Base-by-base conservation (phyloP, 805 yeast genomes). In the Yamadazyma sp. region DNA sequence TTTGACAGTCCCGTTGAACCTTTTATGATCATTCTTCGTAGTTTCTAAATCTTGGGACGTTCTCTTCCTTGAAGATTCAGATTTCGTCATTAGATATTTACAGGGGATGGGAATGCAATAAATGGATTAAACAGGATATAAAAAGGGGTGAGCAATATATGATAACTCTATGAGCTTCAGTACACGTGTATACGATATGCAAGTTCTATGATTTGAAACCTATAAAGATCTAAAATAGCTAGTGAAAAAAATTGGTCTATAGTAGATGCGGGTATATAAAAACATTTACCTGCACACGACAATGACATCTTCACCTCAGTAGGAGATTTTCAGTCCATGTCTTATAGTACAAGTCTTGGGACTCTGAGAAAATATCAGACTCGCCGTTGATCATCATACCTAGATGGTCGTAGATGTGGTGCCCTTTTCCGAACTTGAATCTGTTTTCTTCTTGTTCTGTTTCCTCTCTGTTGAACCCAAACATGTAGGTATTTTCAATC, bases 401-500 rank as follows among this genome's bases (percentile, higher is more conserved):
- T 24, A 65, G 49, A 8, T 24, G 46, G 41, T 57, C 62, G 22
- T 52, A 29, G 1, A 64, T 29, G 7, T 50, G 56, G 60, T 61
- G 57, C 4, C 62, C 68, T 5, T 38, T 35, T 1, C 72, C 73
- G 4, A 58, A 43, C 42, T 55, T 54, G 12, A 60, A 64, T 13
- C 40, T 46, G 7, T 48, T 39, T 44, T 68, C 72, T 17, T 47
- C 46, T 14, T 47, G 50, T 12, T 38, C 37, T 12, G 44, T 42
- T 27, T 48, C 37, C 5, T 12, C 20, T 19, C 28, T 35, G 13
- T 25, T 41, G 9, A 23, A 30, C 12, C 62, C 61, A 46, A 56
- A 60, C 46, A 67, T 60, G 50, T 71, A 67, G 46, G 65, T 62
- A 10, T 64, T 53, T 45, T 77, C 78, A 24, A 84, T 53, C 18